Evolutionary conservation across 257 asterid species (phyloP).

Genomic region (Hygrophila difformis): DNA sequence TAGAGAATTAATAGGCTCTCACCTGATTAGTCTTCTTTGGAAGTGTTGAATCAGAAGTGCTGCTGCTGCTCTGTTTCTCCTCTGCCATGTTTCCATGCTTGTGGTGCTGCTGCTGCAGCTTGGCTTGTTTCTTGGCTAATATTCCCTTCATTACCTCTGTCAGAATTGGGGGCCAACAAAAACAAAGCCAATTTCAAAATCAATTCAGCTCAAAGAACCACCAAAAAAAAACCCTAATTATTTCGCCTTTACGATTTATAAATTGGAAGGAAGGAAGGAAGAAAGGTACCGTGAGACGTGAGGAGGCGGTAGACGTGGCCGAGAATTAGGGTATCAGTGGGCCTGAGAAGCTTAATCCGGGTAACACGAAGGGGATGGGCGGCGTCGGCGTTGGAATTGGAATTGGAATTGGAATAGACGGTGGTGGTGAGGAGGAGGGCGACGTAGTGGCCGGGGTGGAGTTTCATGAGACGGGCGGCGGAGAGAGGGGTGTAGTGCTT

Average conservation of each 20-base stretch:
- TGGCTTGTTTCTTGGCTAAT: slow-evolving; percentile 66
- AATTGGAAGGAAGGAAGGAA: not conserved
- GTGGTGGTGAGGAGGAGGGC: slow-evolving; percentile 94
- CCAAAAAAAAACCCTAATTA: too few species aligned
- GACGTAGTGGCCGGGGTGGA: slow-evolving; percentile 79
- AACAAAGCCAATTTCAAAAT: not conserved
- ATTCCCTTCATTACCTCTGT: slow-evolving; percentile 72
- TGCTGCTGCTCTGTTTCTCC: slow-evolving; percentile 41
- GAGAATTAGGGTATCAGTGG: slow-evolving; percentile 63
- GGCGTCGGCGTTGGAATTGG: slow-evolving; percentile 15
- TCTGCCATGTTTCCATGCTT: slow-evolving; percentile 25
- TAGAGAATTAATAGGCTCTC: not conserved
- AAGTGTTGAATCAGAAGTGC: slow-evolving; percentile 27
- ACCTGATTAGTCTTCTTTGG: slow-evolving; percentile 44
- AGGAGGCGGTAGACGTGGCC: slow-evolving; percentile 86
- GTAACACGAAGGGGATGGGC: slow-evolving; percentile 47
- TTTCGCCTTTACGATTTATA: too few species aligned
- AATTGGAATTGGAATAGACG: slow-evolving; percentile 36
- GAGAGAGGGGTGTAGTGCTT: slow-evolving; percentile 44
- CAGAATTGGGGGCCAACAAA: not conserved
- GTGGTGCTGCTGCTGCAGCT: slow-evolving; percentile 39
- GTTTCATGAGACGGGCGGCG: slow-evolving; percentile 66
- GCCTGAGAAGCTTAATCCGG: slow-evolving; percentile 70
- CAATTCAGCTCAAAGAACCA: too few species aligned
- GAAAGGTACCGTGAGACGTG: slow-evolving; percentile 55